phyloP scores from a whole-genome alignment of 1,139 yeast species.

The Candida neerlandica region DNA sequence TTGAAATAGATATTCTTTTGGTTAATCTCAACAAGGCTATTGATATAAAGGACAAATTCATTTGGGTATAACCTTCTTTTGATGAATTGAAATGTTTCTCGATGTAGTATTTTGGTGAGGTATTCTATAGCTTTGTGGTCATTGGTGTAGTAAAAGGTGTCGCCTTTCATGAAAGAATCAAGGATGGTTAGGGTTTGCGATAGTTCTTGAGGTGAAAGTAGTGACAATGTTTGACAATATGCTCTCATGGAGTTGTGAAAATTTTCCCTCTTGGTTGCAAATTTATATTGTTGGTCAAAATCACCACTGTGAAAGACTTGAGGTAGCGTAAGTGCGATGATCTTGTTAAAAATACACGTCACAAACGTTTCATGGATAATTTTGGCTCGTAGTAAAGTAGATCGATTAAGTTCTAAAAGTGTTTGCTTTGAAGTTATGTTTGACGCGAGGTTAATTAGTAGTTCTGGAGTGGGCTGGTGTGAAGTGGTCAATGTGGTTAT shows the following conservation, averaged over 20 bases:
- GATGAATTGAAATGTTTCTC: conserved; percentile 25
- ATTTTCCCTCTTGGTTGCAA: conserved; percentile 16
- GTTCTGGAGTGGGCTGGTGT: background rate
- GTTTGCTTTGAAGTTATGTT: conserved; percentile 9
- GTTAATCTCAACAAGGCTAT: conserved; percentile 18
- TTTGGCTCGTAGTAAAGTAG: conserved; percentile 10
- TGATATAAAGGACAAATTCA: conserved; percentile 17
- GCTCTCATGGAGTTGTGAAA: conserved; percentile 32
- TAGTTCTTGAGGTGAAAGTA: conserved; percentile 20
- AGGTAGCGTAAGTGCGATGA: conserved; percentile 8
- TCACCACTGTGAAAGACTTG: conserved; percentile 15
- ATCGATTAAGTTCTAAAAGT: conserved; percentile 16
- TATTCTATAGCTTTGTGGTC: conserved; percentile 10
- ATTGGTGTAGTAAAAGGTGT: conserved; percentile 15
- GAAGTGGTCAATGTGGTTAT: conserved; percentile 4
- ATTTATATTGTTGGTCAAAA: conserved; percentile 18
- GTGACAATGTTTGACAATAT: conserved; percentile 33
- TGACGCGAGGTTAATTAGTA: background rate
- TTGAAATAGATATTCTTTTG: conserved; percentile 20
- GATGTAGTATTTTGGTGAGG: conserved; percentile 13
- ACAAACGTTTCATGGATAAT: conserved; percentile 10
- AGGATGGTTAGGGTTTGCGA: conserved; percentile 21
- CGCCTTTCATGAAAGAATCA: conserved; percentile 14
- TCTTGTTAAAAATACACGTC: conserved; percentile 6
- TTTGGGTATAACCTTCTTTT: conserved; percentile 14